A percentile compares a stretch with the other conserved stretches of the same genome.
Conservation (phyloP, 768 basidiomycete genomes). For the Leccinum barrowsii region DNA sequence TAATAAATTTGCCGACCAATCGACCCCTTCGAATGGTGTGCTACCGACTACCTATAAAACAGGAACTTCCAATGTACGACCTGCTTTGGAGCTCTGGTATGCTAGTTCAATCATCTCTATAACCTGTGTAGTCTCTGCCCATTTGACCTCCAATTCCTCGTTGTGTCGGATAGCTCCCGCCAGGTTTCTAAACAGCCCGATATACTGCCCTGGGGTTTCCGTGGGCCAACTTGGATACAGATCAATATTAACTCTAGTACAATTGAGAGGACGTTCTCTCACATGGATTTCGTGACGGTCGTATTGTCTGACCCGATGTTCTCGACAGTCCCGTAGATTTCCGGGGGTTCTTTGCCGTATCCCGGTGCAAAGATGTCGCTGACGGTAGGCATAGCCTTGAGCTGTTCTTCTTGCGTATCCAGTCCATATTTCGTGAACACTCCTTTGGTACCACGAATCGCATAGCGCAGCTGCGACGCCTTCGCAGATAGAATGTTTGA, state of each 20-base stretch:
- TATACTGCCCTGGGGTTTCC: constrained; percentile 53
- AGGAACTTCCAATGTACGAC: constrained; percentile 40
- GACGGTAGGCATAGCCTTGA: constrained; percentile 53
- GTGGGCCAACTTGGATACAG: constrained; percentile 56
- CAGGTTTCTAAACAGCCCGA: constrained; percentile 61
- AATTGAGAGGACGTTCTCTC: constrained; percentile 27
- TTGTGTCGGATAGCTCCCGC: constrained; percentile 57
- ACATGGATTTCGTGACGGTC: constrained; percentile 31
- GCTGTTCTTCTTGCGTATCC: constrained; percentile 77
- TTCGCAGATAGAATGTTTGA: constrained; percentile 68
- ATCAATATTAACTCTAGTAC: constrained; percentile 8
- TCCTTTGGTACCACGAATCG: constrained; percentile 68
- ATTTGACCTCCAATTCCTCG: constrained; percentile 58
- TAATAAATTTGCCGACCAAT: neutral
- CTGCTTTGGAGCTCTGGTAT: constrained; percentile 60
- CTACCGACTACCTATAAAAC: constrained; percentile 2
- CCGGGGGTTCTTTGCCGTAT: constrained; percentile 63
- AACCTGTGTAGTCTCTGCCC: constrained; percentile 67
- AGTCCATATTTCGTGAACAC: constrained; percentile 73
- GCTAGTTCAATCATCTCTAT: constrained; percentile 79
- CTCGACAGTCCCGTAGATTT: constrained; percentile 61
- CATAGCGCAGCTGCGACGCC: constrained; percentile 64
- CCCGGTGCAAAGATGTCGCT: constrained; percentile 39
- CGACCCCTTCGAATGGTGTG: neutral
- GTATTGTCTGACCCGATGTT: constrained; percentile 45